Evolutionary conservation across 495 filamentous ascomycete species (phyloP), one percentile per base, ranked within the genome.

Genomic region (Hyaloscypha variabilis): DNA sequence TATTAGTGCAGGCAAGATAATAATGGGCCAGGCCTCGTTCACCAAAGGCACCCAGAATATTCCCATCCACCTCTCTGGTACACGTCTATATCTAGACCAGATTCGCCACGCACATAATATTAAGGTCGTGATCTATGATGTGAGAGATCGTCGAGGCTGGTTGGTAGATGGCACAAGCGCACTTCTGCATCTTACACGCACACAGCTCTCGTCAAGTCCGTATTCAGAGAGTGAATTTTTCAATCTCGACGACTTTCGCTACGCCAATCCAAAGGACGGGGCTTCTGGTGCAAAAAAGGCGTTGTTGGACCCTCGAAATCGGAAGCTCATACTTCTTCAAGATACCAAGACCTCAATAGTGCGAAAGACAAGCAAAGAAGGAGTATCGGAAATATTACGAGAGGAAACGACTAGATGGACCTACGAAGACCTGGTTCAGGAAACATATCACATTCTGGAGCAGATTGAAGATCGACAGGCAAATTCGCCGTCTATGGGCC

Each of bases 141-240:
- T 67, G 3, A 51, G 39, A 25, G 76, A 75, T 24, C 72, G 69
- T 17, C 60, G 74, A 14, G 74, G 69, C 25, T 79, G 74, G 75
- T 64, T 79, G 0, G 58, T 76, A 0, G 69, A 77, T 60, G 76
- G 76, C 3, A 61, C 67, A 0, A 74, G 68, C 58, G 72, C 72
- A 2, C 52, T 78, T 4, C 69, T 78, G 2, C 75, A 78, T 57
- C 30, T 34, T 34, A 34, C 30, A 34, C 30, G 30, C 10, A 34
- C 30, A 10, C 73, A 73, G 2, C 61, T 79, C 0, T 8, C 60
- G 8, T 58, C 58, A 25, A 46, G 62, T 26, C 62, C 62, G 30
- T 56, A 64, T 24, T 56, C 28, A n/a, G 52, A 56, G 14, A 64
- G 54, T 24, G 31, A 46, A 14, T 2, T 31, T 23, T 64, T 64